Evolutionary conservation across 306 rosid genomes (phyloP), one percentile per base, ranked within the genome.

Genomic region (Mimosa bimucronata): DNA sequence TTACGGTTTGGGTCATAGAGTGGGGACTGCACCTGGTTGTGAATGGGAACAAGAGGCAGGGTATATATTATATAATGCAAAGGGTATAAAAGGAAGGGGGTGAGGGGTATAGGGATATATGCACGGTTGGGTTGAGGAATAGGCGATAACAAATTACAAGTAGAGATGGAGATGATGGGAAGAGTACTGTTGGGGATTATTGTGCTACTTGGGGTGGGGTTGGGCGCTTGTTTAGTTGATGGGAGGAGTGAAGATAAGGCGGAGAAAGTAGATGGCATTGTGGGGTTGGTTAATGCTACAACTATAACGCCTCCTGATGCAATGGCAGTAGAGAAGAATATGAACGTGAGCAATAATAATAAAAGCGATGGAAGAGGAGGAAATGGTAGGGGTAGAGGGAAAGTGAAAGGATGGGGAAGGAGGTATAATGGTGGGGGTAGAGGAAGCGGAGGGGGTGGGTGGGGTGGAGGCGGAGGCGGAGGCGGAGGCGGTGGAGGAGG

Each of bases 201-300:
- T 81, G 1, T 85, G 58, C 34, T 82, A 3, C 40, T 67, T 30
- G 60, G 30, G 52, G 82, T 66, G 38, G 9, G 73, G 19, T 31
- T 58, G 30, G 70, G 75, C 31, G 74, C 84, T 76, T 76, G 89
- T 82, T 73, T 76, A 75, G 86, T 31, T 34, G 66, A 76, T 83
- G 86, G 55, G 42, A 50, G 69, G 57, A 76, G 38, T 7, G 66
- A 42, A 61, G 66, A 42, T 62, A 62, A 44, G 55, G 64, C 31
- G 1, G 73, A 42, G 55, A 52, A 3, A 31, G 53, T 3, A 30
- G 79, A 37, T 78, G 85, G 52, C 2, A 15, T 2, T 12, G 42
- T 48, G 30, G 38, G 48, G 25, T 45, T 11, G 12, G 29, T 6
- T 1, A 64, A 74, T 69, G 50, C 81, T 31, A 52, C 76, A 0